Evolutionary conservation across 2,329 filamentous ascomycete species (phyloP), one percentile per base, ranked within the genome.

Genomic region (Cladobotryum mycophilum): DNA sequence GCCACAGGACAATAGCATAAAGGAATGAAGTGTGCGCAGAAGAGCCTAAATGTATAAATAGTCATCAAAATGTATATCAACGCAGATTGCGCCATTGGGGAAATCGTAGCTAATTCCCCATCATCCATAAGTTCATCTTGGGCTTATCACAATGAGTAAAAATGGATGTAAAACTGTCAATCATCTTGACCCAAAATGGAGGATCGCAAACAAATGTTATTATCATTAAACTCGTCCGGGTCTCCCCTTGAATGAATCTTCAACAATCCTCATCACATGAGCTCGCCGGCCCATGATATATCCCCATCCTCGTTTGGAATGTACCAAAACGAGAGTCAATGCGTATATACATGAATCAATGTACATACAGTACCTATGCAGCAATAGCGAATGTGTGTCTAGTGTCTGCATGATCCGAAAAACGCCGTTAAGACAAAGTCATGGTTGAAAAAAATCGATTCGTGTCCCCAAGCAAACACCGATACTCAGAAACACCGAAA

Each of bases 401-500:
- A 43, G 41, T 37, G 30, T 25, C 38, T 20, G 17, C 36, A 49
- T 42, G 13, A 34, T 49, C 51, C 47, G 37, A 49, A 53, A 30
- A 30, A 30, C 51, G 51, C 51, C 51, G 15, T 42, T 11, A 15
- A 46, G 20, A 30, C 30, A 45, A 33, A 33, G 42, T 34, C 36
- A 36, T 40, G 43, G 42, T 30, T 20, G 20, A 11, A 30, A 11
- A 11, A 30, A 30, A 30, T 30, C 25, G 25, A 30, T 30, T 30
- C 25, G 25, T 30, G 9, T 43, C 51, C 46, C 42, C 37, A 42
- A 44, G 37, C 35, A 44, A 55, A 45, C 22, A 34, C 40, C 14
- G 35, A 42, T 43, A 47, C 45, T 42, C 41, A 33, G 41, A 33
- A 49, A 22, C 47, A 42, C n/a, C 22, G 43, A 45, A 44, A 51